Conservation (phyloP, 2,329 filamentous ascomycete genomes). For the Xylariaceae sp. region DNA sequence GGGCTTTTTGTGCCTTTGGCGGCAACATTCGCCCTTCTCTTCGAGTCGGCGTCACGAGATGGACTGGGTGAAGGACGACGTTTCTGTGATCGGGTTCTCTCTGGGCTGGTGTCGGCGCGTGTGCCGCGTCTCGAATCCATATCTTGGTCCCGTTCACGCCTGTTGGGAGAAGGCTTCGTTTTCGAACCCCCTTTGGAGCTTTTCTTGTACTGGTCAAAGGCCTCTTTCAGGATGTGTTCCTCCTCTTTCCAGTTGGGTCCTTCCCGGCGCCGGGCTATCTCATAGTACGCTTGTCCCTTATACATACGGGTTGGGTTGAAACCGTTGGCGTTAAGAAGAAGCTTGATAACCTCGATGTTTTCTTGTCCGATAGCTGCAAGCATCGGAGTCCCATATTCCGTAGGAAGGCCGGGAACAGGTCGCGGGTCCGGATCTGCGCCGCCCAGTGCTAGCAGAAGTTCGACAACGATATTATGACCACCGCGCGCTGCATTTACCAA, state of each 20-base stretch:
- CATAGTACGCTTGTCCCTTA: conserved; percentile 75
- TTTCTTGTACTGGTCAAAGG: conserved; percentile 61
- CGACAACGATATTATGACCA: conserved; percentile 82
- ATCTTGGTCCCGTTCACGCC: conserved; percentile 35
- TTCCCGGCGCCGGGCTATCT: conserved; percentile 75
- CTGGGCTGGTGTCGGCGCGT: conserved; percentile 42
- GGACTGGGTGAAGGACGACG: conserved; percentile 45
- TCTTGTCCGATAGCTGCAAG: conserved; percentile 86
- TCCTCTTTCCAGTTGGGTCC: conserved; percentile 91
- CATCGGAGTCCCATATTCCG: conserved; percentile 84
- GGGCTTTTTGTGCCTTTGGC: conserved; percentile 38
- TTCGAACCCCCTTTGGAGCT: conserved; percentile 44
- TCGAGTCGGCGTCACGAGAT: conserved; percentile 38
- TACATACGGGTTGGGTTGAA: conserved; percentile 80
- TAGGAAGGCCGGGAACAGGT: conserved; percentile 52
- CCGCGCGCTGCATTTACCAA: conserved; percentile 88
- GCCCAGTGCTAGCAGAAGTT: conserved; percentile 67
- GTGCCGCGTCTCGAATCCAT: conserved; percentile 38
- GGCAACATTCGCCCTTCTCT: conserved; percentile 36
- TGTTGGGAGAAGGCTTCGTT: conserved; percentile 47
- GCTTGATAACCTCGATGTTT: conserved; percentile 76
- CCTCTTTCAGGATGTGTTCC: conserved; percentile 69
- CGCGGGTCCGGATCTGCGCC: conserved; percentile 62
- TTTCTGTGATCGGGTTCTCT: conserved; percentile 37
- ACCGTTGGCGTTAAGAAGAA: conserved; percentile 67